A percentile compares a stretch with the other conserved stretches of the same genome.
phyloP scores from a whole-genome alignment of 75 land plant genomes.

The Isoetes taiwanensis region DNA sequence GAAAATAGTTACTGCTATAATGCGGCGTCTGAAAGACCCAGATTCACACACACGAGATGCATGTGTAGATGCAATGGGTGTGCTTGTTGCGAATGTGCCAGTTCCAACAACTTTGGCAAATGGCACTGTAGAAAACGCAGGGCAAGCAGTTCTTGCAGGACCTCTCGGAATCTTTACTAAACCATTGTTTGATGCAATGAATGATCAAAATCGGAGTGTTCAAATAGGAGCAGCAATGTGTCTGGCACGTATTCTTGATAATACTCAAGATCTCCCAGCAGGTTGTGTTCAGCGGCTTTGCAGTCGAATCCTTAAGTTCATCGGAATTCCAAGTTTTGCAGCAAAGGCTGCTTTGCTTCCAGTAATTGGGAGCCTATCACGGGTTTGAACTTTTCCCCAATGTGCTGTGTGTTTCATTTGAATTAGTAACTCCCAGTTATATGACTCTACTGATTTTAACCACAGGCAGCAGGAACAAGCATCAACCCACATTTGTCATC shows the following conservation, averaged over 20 bases:
- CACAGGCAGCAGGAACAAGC: conserved; percentile 28
- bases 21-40: conserved; percentile 61
- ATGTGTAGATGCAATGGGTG: conserved; percentile 51
- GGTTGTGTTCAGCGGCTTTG: conserved; percentile 28
- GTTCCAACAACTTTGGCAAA: conserved; percentile 16
- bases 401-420: conserved; percentile 14
- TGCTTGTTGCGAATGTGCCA: conserved; percentile 31
- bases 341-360: conserved; percentile 65
- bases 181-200: conserved; percentile 47
- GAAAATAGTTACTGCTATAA: conserved; percentile 42
- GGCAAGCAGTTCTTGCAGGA: conserved; percentile 7
- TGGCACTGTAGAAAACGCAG: conserved; percentile 5
- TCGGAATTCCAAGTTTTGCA: conserved; percentile 38
- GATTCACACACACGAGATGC: conserved; percentile 77
- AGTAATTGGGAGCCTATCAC: conserved; percentile 36
- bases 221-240: conserved; percentile 68
- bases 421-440: neutral
- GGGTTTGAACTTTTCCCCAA: too few species aligned
- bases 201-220: conserved; percentile 49
- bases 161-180: conserved; percentile 29
- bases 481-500: conserved; percentile 15
- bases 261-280: conserved; percentile 28
- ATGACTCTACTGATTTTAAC: too few species aligned
- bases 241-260: conserved; percentile 55
- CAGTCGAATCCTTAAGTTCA: conserved; percentile 46